Conservation (phyloP, 257 asterid genomes). For the Prunella vulgaris region DNA sequence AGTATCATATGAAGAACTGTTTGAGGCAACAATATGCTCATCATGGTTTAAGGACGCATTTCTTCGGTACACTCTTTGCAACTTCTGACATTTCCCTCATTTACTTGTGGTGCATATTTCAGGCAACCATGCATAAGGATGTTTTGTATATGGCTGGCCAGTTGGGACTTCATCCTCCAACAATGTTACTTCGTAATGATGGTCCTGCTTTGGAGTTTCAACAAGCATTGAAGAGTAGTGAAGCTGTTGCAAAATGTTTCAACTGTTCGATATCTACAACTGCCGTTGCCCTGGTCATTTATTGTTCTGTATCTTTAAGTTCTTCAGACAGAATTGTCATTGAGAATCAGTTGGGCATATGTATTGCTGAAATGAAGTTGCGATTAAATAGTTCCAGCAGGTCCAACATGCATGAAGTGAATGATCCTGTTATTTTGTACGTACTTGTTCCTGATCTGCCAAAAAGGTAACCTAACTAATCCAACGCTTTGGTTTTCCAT, state of each 20-base stretch:
- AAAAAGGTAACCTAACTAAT: conserved; percentile 54
- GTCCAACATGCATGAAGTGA: conserved; percentile 27
- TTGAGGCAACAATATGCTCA: neutral
- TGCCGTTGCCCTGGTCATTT: conserved; percentile 55
- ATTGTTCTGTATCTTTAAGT: conserved; percentile 60
- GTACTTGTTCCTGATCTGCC: conserved; percentile 94
- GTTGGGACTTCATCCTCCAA: conserved; percentile 90
- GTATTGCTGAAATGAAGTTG: conserved; percentile 54
- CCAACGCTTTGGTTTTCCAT: conserved; percentile 3
- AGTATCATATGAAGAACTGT: neutral
- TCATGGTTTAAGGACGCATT: neutral
- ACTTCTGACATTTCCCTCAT: conserved; percentile 8
- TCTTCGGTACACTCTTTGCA: neutral
- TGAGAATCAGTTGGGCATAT: conserved; percentile 46
- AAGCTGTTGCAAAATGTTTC: conserved; percentile 78
- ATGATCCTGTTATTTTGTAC: conserved; percentile 56
- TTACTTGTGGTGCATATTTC: conserved; percentile 25
- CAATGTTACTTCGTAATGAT: conserved; percentile 66
- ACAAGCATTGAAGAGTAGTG: conserved; percentile 66
- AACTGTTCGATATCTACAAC: conserved; percentile 64
- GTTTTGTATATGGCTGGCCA: conserved; percentile 95
- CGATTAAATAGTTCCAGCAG: conserved; percentile 35
- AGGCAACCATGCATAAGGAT: conserved; percentile 85
- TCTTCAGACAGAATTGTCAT: conserved; percentile 51
- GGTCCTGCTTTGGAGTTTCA: conserved; percentile 69